These are phyloP conservation scores for Saccharomyces hybrid DNA, from an alignment of 1,139 yeast genomes.

Conservation along the genomic window DNA sequence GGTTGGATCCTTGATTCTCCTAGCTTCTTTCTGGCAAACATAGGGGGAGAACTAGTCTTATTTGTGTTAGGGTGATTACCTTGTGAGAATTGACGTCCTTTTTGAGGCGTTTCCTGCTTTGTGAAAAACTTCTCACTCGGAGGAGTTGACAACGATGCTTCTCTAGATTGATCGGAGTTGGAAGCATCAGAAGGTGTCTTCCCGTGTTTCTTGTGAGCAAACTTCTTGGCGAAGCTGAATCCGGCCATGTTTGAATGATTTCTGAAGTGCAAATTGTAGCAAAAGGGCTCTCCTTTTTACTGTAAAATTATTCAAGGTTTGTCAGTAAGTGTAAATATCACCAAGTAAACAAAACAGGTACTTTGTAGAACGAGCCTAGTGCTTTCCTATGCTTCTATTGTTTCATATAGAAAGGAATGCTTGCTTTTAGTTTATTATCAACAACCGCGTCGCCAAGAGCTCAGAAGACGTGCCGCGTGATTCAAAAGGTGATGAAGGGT, in stretches of 20 bases:
- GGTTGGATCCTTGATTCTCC: conserved; percentile 17
- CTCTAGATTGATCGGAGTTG: conserved; percentile 1
- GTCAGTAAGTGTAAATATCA: background rate
- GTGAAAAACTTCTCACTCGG: background rate
- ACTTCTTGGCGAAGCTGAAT: conserved; percentile 1
- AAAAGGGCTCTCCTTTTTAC: background rate
- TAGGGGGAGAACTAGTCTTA: background rate
- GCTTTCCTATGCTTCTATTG: background rate
- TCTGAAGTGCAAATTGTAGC: background rate
- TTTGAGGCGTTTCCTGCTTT: background rate
- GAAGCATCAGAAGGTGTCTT: background rate
- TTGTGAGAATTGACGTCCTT: conserved; percentile 1
- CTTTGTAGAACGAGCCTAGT: background rate
- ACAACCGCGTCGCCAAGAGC: background rate
- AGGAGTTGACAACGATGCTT: conserved; percentile 1
- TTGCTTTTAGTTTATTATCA: background rate
- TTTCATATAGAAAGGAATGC: background rate
- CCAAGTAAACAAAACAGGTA: background rate
- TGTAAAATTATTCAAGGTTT: background rate
- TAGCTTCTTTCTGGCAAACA: background rate
- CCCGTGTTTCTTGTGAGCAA: background rate
- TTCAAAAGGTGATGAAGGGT: background rate
- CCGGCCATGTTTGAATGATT: background rate
- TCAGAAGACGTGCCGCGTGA: background rate
- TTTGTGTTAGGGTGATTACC: background rate